Conservation (phyloP, 768 basidiomycete species). For the Russula earlei region DNA sequence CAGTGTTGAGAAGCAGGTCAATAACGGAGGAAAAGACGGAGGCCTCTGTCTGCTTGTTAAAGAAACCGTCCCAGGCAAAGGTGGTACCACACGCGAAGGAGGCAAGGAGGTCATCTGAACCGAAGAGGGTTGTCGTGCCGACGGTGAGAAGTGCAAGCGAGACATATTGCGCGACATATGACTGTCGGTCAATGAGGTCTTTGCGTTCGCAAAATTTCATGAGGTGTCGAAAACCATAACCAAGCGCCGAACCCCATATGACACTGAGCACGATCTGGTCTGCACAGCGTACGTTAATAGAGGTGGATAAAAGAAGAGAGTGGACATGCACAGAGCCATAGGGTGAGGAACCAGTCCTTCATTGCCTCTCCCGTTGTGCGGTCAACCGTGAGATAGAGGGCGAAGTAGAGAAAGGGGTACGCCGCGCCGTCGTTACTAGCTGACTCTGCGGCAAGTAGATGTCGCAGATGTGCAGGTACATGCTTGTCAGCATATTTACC, state of each 20-base stretch:
- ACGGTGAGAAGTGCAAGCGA: conserved; percentile 77
- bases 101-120: conserved; percentile 89
- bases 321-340: conserved; percentile 68
- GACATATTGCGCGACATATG: conserved; percentile 88
- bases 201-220: conserved; percentile 89
- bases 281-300: conserved; percentile 25
- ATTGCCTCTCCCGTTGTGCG: conserved; percentile 51
- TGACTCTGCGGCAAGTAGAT: conserved; percentile 61
- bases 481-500: conserved; percentile 98
- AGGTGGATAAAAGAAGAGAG: background rate
- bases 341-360: conserved; percentile 76
- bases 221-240: conserved; percentile 72
- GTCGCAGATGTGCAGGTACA: conserved; percentile 74
- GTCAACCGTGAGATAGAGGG: conserved; percentile 80
- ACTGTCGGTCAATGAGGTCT: conserved; percentile 86
- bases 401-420: conserved; percentile 86
- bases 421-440: conserved; percentile 97
- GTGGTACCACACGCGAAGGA: conserved; percentile 93
- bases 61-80: conserved; percentile 95
- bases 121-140: conserved; percentile 76
- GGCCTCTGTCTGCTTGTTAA: conserved; percentile 90
- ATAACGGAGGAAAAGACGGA: conserved; percentile 93
- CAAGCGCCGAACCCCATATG: conserved; percentile 64
- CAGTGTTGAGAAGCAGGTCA: conserved; percentile 91
- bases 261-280: conserved; percentile 74